phyloP scores from a whole-genome alignment of 139 green algal genomes.

The Asterochloris sp. region DNA sequence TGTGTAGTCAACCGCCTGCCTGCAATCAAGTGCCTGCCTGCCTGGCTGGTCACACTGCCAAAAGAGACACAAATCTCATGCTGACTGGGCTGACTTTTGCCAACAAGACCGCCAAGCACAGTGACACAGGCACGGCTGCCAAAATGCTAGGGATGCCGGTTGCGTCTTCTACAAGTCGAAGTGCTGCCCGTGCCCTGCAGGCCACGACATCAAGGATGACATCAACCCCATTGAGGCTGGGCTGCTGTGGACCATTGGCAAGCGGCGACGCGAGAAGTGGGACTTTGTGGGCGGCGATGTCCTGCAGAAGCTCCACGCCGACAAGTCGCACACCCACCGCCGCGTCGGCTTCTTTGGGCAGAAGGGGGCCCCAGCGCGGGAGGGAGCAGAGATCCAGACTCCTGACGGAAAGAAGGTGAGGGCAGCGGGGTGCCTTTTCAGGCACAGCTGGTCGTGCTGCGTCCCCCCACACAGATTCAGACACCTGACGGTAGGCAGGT shows the following conservation, averaged over 20 bases:
- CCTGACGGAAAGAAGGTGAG: conserved; percentile 64
- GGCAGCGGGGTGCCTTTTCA: no score
- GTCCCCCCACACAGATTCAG: no score
- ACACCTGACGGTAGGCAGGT: no score
- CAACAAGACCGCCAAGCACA: background rate
- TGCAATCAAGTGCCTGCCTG: no score
- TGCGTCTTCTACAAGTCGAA: background rate
- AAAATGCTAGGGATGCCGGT: background rate
- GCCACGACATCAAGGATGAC: conserved; percentile 94
- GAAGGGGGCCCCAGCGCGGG: conserved; percentile 80
- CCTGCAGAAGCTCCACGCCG: conserved; percentile 82
- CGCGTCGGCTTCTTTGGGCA: conserved; percentile 89
- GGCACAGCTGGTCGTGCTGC: no score
- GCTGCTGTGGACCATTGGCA: conserved; percentile 95
- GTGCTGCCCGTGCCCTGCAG: conserved; percentile 24
- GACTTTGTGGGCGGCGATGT: conserved; percentile 93
- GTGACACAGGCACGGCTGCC: no score
- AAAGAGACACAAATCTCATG: no score
- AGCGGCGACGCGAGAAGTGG: conserved; percentile 80
- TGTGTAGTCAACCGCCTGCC: no score
- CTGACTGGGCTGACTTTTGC: background rate
- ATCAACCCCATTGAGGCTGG: conserved; percentile 95
- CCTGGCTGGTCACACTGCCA: no score
- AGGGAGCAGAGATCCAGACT: conserved; percentile 70
- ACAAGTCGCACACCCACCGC: conserved; percentile 73